These are phyloP conservation scores for Aureobasidium zeae DNA, from an alignment of 2,329 filamentous ascomycete genomes.

Conservation along the genomic window DNA sequence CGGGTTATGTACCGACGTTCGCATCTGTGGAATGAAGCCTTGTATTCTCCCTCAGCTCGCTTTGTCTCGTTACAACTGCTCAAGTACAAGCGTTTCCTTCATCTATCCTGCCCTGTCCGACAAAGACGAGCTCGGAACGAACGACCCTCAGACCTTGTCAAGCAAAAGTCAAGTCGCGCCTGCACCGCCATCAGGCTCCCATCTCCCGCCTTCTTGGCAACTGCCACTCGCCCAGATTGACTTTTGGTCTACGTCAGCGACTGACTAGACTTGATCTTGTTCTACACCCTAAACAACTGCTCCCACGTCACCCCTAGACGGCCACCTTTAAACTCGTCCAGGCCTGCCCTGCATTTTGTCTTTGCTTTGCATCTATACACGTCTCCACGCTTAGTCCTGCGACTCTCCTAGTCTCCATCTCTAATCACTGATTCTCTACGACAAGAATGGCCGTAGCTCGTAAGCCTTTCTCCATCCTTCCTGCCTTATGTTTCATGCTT, in stretches of 20 bases:
- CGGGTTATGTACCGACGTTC: background rate
- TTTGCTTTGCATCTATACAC: background rate
- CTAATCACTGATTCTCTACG: background rate
- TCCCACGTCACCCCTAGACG: background rate
- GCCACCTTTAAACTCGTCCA: no score
- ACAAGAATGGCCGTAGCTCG: slow-evolving; percentile 18
- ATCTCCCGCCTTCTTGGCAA: no score
- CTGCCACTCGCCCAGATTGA: no score
- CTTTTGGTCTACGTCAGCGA: no score
- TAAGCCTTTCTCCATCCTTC: slow-evolving; percentile 9
- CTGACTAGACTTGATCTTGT: no score
- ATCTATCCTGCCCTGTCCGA: no score
- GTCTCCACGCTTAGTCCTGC: background rate
- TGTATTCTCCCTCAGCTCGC: background rate
- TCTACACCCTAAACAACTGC: no score
- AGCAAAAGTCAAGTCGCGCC: no score
- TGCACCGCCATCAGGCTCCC: no score
- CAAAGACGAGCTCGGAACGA: no score
- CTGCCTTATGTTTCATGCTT: slow-evolving; percentile 33
- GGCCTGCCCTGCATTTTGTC: slow-evolving; percentile 5
- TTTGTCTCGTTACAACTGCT: background rate
- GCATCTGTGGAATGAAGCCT: slow-evolving; percentile 1
- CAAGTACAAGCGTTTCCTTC: no score
- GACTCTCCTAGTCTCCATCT: background rate
- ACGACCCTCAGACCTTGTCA: no score